Evolutionary conservation across 2,329 filamentous ascomycete species (phyloP).

Genomic region (Colletotrichum gigasporum): DNA sequence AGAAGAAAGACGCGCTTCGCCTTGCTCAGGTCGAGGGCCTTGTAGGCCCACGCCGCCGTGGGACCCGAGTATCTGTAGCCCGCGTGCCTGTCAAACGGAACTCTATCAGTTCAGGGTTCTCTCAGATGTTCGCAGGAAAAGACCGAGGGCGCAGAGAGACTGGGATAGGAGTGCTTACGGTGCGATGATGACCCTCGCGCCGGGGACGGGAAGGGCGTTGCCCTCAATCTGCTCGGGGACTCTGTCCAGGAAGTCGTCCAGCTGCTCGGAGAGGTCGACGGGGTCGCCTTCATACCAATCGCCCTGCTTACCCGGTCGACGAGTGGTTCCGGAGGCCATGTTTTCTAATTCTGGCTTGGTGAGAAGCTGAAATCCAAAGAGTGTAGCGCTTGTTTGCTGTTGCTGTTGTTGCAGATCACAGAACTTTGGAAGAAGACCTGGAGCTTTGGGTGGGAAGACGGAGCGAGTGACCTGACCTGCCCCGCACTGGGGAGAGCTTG

Average conservation of each 20-base stretch:
- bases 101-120: background rate
- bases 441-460: background rate
- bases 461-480: conserved; percentile 11
- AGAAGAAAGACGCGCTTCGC: conserved; percentile 91
- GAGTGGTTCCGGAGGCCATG: background rate
- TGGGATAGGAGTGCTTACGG: conserved; percentile 12
- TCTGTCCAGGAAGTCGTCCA: conserved; percentile 77
- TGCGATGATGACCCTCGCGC: conserved; percentile 76
- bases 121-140: conserved; percentile 23
- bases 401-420: too few species aligned
- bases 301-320: conserved; percentile 75
- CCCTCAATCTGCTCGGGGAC: conserved; percentile 75
- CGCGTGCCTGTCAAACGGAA: conserved; percentile 73
- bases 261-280: conserved; percentile 69
- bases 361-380: too few species aligned
- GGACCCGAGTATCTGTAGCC: conserved; percentile 92
- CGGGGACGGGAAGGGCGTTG: conserved; percentile 70
- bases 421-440: background rate
- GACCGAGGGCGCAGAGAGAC: background rate
- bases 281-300: conserved; percentile 83
- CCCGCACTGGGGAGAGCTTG: conserved; percentile 13
- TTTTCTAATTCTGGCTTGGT: background rate
- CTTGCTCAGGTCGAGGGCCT: conserved; percentile 81
- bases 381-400: too few species aligned
- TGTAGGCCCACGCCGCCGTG: conserved; percentile 95